These are phyloP conservation scores for Phoma sp. DNA, from an alignment of 2,329 filamentous ascomycete genomes.

Conservation along the genomic window DNA sequence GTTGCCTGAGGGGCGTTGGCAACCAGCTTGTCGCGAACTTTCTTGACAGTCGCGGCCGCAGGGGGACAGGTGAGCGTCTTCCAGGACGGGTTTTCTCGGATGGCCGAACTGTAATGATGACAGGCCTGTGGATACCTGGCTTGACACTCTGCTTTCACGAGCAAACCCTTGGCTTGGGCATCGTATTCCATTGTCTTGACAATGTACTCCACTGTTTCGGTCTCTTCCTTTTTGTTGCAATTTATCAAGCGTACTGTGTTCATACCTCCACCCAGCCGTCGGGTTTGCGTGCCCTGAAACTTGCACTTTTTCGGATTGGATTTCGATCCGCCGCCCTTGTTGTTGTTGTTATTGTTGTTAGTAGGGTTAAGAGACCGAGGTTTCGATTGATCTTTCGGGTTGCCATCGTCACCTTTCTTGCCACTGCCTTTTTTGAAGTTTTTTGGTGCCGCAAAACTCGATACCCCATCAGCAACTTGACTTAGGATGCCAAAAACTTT, in stretches of 20 bases:
- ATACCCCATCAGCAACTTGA: not conserved
- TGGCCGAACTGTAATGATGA: not conserved
- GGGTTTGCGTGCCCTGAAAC: not conserved
- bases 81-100: not conserved
- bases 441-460: not conserved
- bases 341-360: not conserved
- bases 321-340: not conserved
- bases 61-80: not conserved
- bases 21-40: not conserved
- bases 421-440: not conserved
- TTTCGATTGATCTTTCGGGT: not conserved
- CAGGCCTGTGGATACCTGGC: not conserved
- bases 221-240: not conserved
- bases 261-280: not conserved
- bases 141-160: not conserved
- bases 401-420: not conserved
- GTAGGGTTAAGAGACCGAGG: not conserved
- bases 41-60: not conserved
- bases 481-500: not conserved
- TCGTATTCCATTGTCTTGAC: not conserved
- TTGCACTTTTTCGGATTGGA: not conserved
- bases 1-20: not conserved
- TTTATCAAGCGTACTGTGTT: not conserved
- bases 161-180: not conserved
- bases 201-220: not conserved